Percentiles rank a stretch among this genome's conserved stretches.
Evolutionary conservation across 2,329 filamentous ascomycete genomes (phyloP).

Genomic region (Dryadomyces sulphureus): DNA sequence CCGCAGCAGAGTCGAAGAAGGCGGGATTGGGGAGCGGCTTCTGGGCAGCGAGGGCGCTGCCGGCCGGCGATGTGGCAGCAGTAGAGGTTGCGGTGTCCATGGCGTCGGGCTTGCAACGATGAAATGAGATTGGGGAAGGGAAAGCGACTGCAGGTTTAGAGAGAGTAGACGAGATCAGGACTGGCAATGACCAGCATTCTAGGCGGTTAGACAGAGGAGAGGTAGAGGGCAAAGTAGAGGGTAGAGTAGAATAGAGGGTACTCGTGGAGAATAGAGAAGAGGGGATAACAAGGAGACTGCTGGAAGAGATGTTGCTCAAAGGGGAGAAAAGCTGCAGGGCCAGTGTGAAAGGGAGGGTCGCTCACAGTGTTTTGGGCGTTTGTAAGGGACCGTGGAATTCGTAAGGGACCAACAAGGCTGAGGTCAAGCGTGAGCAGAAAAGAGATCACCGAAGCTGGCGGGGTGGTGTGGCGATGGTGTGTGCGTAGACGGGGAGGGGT

Average conservation of each 20-base stretch:
- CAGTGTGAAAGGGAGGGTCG: background rate
- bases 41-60: constrained; percentile 27
- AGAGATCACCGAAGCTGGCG: background rate
- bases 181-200: background rate
- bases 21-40: constrained; percentile 38
- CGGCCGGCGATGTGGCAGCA: constrained; percentile 40
- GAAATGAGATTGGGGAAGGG: no score
- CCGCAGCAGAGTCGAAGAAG: constrained; percentile 22
- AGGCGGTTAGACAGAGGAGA: background rate
- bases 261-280: no score
- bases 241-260: no score
- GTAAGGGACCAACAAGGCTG: background rate
- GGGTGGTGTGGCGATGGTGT: background rate
- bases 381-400: no score
- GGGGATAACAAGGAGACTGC: no score
- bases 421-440: background rate
- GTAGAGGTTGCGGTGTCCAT: constrained; percentile 43
- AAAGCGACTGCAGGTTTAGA: background rate
- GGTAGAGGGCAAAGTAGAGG: no score
- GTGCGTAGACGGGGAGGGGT: background rate
- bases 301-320: no score
- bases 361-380: no score
- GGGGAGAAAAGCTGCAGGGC: background rate
- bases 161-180: background rate
- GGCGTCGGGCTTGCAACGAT: constrained; percentile 14